phyloP scores from a whole-genome alignment of 2,329 filamentous ascomycete genomes.

The Arthrobotrys conoides region DNA sequence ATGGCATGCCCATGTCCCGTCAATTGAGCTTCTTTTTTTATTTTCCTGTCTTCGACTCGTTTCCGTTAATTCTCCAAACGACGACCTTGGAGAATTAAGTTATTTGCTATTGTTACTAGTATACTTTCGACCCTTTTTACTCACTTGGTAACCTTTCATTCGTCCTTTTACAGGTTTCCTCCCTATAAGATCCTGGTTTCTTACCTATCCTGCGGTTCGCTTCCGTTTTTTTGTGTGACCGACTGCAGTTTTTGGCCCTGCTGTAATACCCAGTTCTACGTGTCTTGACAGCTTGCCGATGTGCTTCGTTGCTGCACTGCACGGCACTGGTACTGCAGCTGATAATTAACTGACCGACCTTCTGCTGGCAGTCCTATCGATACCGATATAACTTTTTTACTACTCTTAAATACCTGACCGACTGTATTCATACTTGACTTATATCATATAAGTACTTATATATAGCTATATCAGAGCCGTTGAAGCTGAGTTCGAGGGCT shows the following conservation, averaged over 20 bases:
- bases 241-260: conserved; percentile 42
- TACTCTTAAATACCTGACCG: conserved; percentile 2
- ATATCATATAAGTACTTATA: background rate
- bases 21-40: background rate
- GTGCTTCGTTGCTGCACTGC: conserved; percentile 27
- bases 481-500: background rate
- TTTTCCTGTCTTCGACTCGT: conserved; percentile 7
- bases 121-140: background rate
- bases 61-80: conserved; percentile 19
- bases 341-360: conserved; percentile 12
- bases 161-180: conserved; percentile 11
- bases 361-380: conserved; percentile 12
- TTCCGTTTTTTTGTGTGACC: conserved; percentile 57
- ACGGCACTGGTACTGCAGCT: conserved; percentile 16
- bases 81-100: background rate
- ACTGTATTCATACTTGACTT: background rate
- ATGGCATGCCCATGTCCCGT: background rate
- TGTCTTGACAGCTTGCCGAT: conserved; percentile 61
- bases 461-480: background rate
- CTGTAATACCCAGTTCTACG: conserved; percentile 60
- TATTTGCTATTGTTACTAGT: conserved; percentile 4
- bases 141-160: conserved; percentile 7
- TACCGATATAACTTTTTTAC: background rate
- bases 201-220: conserved; percentile 55
- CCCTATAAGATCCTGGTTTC: conserved; percentile 5